A percentile compares a stretch with the other conserved stretches of the same genome.
phyloP scores from a whole-genome alignment of 257 asterid species.

The Verbena officinalis region DNA sequence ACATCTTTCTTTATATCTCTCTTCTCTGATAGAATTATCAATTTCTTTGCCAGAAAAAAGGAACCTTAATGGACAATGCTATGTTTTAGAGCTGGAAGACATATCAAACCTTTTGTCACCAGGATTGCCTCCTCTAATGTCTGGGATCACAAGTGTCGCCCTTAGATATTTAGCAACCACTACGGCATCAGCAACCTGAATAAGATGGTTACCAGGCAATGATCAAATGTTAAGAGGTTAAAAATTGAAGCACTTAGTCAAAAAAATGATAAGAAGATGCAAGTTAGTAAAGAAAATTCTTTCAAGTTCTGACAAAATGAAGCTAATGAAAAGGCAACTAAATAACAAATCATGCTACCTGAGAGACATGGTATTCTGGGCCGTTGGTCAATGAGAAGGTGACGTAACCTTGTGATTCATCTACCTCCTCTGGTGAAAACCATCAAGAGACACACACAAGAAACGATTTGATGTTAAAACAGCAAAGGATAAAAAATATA shows the following conservation, averaged over 20 bases:
- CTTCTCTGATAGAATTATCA: background rate
- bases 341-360: constrained; percentile 54
- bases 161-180: constrained; percentile 87
- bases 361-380: constrained; percentile 99
- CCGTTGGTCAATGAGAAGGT: constrained; percentile 95
- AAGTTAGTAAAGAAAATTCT: no score
- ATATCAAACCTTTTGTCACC: constrained; percentile 77
- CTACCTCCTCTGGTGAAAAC: constrained; percentile 63
- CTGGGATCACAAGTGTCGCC: constrained; percentile 93
- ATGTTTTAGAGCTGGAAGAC: constrained; percentile 29
- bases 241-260: constrained; percentile 18
- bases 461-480: background rate
- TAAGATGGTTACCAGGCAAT: constrained; percentile 24
- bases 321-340: no score
- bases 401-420: constrained; percentile 74
- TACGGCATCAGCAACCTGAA: constrained; percentile 92
- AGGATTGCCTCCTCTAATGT: constrained; percentile 83
- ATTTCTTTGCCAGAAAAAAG: constrained; percentile 24
- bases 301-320: no score
- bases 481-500: background rate
- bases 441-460: constrained; percentile 11
- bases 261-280: background rate
- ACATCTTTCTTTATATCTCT: constrained; percentile 8
- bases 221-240: constrained; percentile 24
- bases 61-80: constrained; percentile 5